Conservation (phyloP, 2,329 filamentous ascomycete genomes). For the Ophiocordyceps camponoti-saundersi region DNA sequence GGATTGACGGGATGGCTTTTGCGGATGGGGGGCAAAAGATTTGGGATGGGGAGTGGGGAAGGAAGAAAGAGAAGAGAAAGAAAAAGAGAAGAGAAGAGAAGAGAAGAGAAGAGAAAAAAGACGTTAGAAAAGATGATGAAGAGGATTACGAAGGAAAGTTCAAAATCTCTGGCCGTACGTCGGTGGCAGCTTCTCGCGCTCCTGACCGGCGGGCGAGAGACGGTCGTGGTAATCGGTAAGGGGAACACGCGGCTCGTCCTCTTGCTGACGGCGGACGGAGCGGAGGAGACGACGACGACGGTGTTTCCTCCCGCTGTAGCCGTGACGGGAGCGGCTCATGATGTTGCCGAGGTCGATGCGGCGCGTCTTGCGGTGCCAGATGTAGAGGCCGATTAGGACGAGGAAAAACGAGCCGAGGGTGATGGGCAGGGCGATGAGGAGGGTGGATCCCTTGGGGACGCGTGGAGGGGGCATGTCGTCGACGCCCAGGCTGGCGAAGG, state of each 20-base stretch:
- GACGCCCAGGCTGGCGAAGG: constrained; percentile 13
- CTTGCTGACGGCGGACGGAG: not conserved
- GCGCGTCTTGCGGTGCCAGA: constrained; percentile 37
- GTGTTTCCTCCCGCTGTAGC: constrained; percentile 24
- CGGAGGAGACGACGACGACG: constrained; percentile 18
- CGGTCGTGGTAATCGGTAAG: too few species aligned
- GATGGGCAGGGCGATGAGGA: constrained; percentile 35
- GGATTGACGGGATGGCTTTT: too few species aligned
- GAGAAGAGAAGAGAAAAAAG: too few species aligned
- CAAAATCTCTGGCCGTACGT: too few species aligned
- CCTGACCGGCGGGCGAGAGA: too few species aligned
- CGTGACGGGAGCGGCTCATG: constrained; percentile 26
- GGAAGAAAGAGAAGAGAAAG: too few species aligned
- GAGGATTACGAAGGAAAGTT: too few species aligned
- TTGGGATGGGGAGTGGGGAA: too few species aligned
- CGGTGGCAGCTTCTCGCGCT: too few species aligned
- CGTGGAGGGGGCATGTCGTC: constrained; percentile 19
- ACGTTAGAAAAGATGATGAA: too few species aligned
- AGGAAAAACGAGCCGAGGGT: constrained; percentile 29
- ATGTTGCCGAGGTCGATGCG: constrained; percentile 32
- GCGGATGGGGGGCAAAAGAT: too few species aligned
- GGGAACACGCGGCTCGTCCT: not conserved
- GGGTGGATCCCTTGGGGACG: constrained; percentile 18
- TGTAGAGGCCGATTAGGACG: constrained; percentile 34
- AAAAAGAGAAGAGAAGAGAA: too few species aligned